Conservation (phyloP, 2,329 filamentous ascomycete genomes). For the Paracorniculantispora psalliotae region DNA sequence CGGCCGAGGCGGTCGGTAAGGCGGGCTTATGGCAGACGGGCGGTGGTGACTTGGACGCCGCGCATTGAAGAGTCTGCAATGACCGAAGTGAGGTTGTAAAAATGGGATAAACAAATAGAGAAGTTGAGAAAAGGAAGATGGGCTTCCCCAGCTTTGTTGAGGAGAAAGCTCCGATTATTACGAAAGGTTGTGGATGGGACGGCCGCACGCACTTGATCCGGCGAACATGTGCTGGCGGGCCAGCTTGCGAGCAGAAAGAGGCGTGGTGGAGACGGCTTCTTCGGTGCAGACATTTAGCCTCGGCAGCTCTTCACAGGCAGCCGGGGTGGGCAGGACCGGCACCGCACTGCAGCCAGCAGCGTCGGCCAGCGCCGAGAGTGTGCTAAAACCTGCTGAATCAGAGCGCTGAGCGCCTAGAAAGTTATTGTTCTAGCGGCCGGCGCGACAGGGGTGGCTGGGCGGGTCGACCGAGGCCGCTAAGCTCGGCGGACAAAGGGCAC, state of each 20-base stretch:
- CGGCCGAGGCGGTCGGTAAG: background rate
- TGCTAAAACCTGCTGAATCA: background rate
- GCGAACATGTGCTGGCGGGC: conserved; percentile 12
- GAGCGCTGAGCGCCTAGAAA: background rate
- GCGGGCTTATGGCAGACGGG: conserved; percentile 1
- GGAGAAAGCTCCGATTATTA: conserved; percentile 7
- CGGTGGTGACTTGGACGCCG: conserved; percentile 4
- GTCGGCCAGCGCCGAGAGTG: background rate
- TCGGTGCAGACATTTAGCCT: conserved; percentile 19
- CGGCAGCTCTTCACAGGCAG: conserved; percentile 14
- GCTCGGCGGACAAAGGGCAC: background rate
- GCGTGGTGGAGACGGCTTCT: conserved; percentile 10
- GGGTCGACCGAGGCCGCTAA: conserved; percentile 18
- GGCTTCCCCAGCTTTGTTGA: conserved; percentile 9
- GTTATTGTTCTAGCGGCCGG: background rate
- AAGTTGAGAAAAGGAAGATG: background rate
- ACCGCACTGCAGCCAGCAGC: no score
- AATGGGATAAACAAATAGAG: background rate
- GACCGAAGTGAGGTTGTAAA: background rate
- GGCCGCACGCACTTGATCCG: conserved; percentile 8
- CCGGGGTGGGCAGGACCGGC: background rate
- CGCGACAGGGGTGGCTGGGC: background rate
- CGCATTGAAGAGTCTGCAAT: background rate
- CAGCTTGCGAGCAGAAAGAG: background rate
- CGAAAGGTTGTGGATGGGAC: conserved; percentile 2